Percentiles rank a stretch among this genome's conserved stretches.
Evolutionary conservation across 805 yeast species (phyloP).

Genomic region (Naumovozyma baii): DNA sequence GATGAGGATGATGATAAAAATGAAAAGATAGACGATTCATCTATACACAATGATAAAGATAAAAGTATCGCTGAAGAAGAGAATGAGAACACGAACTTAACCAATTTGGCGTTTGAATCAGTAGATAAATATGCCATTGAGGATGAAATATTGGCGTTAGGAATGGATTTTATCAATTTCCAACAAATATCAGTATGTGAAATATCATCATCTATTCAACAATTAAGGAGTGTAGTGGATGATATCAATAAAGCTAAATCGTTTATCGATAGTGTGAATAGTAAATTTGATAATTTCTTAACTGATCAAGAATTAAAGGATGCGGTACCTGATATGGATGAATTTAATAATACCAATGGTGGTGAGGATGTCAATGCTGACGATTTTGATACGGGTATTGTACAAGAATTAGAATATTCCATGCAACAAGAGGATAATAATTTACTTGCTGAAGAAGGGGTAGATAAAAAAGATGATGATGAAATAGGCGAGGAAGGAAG

Average conservation of each 20-base stretch:
- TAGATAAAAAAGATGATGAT: slow-evolving; percentile 10
- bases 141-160: slow-evolving; percentile 27
- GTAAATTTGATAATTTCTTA: slow-evolving; percentile 19
- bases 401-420: slow-evolving; percentile 17
- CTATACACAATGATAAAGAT: neutral
- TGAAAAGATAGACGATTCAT: slow-evolving; percentile 6
- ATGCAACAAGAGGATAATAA: slow-evolving; percentile 13
- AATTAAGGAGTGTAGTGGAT: slow-evolving; percentile 47
- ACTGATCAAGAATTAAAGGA: slow-evolving; percentile 26
- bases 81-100: neutral
- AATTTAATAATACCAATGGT: slow-evolving; percentile 11
- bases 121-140: slow-evolving; percentile 8
- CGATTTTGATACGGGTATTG: slow-evolving; percentile 13
- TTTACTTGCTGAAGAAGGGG: slow-evolving; percentile 4
- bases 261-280: slow-evolving; percentile 36
- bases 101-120: neutral
- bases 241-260: slow-evolving; percentile 46
- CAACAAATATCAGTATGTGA: slow-evolving; percentile 27
- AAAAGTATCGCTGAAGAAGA: neutral
- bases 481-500: slow-evolving; percentile 4
- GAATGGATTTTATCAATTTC: slow-evolving; percentile 27
- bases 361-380: no score
- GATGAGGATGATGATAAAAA: slow-evolving; percentile 10
- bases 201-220: slow-evolving; percentile 65
- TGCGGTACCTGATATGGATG: slow-evolving; percentile 25